Percentiles rank a stretch among this genome's conserved stretches.
phyloP scores from a whole-genome alignment of 2,329 filamentous ascomycete genomes.

The Karstenula rhodostoma region DNA sequence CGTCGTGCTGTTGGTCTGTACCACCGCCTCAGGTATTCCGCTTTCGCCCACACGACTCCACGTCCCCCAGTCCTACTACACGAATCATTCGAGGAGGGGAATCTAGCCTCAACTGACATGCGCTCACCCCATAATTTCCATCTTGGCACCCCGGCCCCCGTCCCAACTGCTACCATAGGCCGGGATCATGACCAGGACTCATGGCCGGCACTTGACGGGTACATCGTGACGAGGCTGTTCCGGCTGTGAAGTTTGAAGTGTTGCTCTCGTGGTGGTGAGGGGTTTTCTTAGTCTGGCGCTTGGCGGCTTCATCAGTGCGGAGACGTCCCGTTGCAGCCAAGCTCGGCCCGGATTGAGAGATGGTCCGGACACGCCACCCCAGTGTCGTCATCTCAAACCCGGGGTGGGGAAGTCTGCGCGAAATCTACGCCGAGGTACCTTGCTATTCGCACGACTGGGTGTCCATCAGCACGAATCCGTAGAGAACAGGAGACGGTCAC shows the following conservation, averaged over 20 bases:
- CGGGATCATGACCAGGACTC: not conserved
- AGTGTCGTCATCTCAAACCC: slow-evolving; percentile 2
- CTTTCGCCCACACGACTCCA: slow-evolving; percentile 4
- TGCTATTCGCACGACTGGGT: not conserved
- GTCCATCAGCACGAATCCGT: not conserved
- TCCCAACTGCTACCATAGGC: not conserved
- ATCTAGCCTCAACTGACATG: slow-evolving; percentile 17
- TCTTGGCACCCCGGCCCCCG: not conserved
- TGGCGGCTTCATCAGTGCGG: not conserved
- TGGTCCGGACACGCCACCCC: not conserved
- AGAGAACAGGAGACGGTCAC: not conserved
- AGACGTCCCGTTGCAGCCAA: not conserved
- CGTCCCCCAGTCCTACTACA: not conserved
- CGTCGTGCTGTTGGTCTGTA: not conserved
- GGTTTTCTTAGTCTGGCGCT: not conserved
- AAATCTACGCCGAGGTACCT: not conserved
- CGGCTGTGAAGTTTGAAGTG: not conserved
- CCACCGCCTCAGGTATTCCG: not conserved
- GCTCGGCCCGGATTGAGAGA: not conserved
- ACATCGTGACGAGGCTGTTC: slow-evolving; percentile 4
- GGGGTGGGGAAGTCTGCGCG: slow-evolving; percentile 5
- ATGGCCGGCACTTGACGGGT: not conserved
- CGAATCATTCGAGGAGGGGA: slow-evolving; percentile 19
- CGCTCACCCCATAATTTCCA: not conserved
- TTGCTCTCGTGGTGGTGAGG: not conserved